Evolutionary conservation across 345 rosid genomes (phyloP), one percentile per base, ranked within the genome.

Genomic region (Murraya koenigii): DNA sequence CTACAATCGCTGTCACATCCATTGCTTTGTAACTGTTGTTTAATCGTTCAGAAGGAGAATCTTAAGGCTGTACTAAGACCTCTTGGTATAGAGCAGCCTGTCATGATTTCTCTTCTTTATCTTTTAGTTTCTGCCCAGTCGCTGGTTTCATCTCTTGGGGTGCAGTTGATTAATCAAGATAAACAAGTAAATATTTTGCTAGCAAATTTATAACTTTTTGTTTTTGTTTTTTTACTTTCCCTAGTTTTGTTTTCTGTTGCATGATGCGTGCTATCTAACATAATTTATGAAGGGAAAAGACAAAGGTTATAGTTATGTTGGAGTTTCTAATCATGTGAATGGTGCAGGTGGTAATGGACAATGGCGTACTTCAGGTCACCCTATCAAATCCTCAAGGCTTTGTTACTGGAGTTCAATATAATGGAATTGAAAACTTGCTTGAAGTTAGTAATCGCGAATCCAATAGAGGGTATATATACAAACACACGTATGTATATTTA

Each of bases 331-430:
- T 44, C 20, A 44, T 74, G 54, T 39, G 25, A 36, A 38, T 20
- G 22, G 13, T 80, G 84, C 77, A 92, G 98, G 97, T 94, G 81
- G 82, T 84, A 78, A 84, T 94, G 88, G 93, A 93, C 72, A 93
- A 93, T 81, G 97, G 93, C 58, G 75, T 89, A 64, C 80, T 94
- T 20, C 87, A 85, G 75, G 84, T 94, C 63, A 88, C 92, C 0
- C 75, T 93, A 47, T 92, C 96, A 2, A 93, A 91, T 62, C 97
- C 98, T 6, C 91, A 80, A 3, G 97, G 97, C 75, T 84, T 88
- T 15, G 91, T 94, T 63, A 90, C 92, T 0, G 91, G 93, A 52
- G 88, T 94, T 32, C 84, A 75, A 69, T 94, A 86, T 49, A 85
- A 83, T 78, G 91, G 87, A 82, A 85, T 94, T 2, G 93, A 90